Percentiles rank a stretch among this genome's conserved stretches.
Evolutionary conservation across 73 alveolate species (phyloP).

Genomic region (Strombidium stylifer): DNA sequence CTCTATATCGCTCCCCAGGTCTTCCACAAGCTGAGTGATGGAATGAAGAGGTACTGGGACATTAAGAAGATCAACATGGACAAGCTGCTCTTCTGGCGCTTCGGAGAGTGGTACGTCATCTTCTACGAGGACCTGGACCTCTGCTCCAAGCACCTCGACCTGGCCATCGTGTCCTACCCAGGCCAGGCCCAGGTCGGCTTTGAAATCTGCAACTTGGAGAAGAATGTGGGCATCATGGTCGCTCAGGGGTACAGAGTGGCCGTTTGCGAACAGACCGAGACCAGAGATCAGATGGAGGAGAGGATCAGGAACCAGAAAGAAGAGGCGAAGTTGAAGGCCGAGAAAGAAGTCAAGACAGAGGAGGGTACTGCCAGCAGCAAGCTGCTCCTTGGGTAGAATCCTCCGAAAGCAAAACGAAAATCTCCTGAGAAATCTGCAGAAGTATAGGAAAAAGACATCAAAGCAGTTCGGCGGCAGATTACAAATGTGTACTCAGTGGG

Average conservation of each 20-base stretch:
- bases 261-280: conserved; percentile 77
- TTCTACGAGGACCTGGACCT: conserved; percentile 37
- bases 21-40: conserved; percentile 27
- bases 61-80: conserved; percentile 23
- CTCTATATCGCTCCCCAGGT: conserved; percentile 64
- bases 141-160: conserved; percentile 4
- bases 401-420: too few species aligned
- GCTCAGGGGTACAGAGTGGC: conserved; percentile 69
- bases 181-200: conserved; percentile 43
- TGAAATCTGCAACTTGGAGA: conserved; percentile 48
- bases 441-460: too few species aligned
- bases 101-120: conserved; percentile 49
- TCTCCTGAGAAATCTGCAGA: too few species aligned
- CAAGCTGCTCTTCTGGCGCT: conserved; percentile 19
- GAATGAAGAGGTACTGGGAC: conserved; percentile 60
- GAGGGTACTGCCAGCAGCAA: too few species aligned
- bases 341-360: too few species aligned
- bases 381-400: too few species aligned
- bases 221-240: conserved; percentile 46
- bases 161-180: conserved; percentile 11
- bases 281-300: conserved; percentile 46
- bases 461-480: too few species aligned
- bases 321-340: too few species aligned
- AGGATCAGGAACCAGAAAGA: too few species aligned
- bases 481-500: too few species aligned